Evolutionary conservation across 768 basidiomycete species (phyloP).

Genomic region (Suillus weaverae): DNA sequence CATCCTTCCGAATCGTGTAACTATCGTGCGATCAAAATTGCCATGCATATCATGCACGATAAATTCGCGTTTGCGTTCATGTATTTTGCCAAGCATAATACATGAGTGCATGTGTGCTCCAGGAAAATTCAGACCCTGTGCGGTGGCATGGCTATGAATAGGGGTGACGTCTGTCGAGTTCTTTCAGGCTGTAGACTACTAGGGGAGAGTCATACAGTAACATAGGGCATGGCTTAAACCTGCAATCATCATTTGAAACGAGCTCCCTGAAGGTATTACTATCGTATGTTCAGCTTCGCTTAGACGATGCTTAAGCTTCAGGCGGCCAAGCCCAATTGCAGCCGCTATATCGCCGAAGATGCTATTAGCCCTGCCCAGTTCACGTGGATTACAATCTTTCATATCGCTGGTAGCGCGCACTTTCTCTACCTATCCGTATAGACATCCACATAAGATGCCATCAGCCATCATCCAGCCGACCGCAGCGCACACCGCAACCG

Average conservation of each 20-base stretch:
- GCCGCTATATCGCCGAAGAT: neutral
- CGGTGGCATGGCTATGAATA: neutral
- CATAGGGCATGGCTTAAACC: neutral
- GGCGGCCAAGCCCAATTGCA: neutral
- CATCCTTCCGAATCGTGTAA: neutral
- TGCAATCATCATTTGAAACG: neutral
- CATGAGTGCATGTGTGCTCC: neutral
- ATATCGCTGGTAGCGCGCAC: neutral
- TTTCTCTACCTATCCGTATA: neutral
- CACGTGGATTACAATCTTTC: neutral
- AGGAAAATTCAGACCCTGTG: neutral
- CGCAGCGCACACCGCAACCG: conserved; percentile 10
- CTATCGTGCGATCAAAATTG: neutral
- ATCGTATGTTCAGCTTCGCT: neutral
- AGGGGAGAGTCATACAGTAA: neutral
- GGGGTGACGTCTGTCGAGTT: neutral
- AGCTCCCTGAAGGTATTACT: neutral
- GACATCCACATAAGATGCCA: neutral
- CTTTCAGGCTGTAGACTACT: neutral
- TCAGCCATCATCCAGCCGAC: conserved; percentile 5
- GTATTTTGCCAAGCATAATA: neutral
- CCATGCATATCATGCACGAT: neutral
- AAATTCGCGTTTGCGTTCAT: neutral
- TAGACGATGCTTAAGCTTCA: too few species aligned
- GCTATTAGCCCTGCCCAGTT: neutral